phyloP scores from a whole-genome alignment of 805 yeast genomes.

The Hanseniaspora valbyensis region DNA sequence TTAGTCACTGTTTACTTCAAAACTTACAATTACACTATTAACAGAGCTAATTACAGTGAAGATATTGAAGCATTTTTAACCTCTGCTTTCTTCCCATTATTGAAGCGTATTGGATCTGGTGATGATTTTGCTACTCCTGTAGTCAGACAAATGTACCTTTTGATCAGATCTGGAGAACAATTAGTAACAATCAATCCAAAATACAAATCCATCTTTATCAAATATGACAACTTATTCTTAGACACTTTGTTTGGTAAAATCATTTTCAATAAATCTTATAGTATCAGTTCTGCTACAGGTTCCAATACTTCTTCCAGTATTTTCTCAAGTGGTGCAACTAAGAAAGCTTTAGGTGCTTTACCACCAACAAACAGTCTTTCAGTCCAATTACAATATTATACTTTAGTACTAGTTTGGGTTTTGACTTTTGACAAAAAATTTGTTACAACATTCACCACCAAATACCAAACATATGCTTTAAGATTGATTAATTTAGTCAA shows the following conservation, averaged over 20 bases:
- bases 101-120: neutral
- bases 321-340: slow-evolving; percentile 1
- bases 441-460: slow-evolving; percentile 43
- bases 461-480: slow-evolving; percentile 39
- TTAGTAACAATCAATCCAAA: slow-evolving; percentile 2
- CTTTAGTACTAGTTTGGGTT: slow-evolving; percentile 72
- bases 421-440: slow-evolving; percentile 55
- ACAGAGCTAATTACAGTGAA: neutral
- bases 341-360: neutral
- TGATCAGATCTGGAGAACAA: slow-evolving; percentile 13
- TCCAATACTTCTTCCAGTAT: neutral
- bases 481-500: slow-evolving; percentile 46
- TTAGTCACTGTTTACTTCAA: slow-evolving; percentile 6
- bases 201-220: slow-evolving; percentile 3
- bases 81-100: neutral
- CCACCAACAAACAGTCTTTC: slow-evolving; percentile 34
- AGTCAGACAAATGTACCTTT: slow-evolving; percentile 6
- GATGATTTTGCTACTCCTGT: neutral
- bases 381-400: slow-evolving; percentile 74
- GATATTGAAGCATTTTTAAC: slow-evolving; percentile 9
- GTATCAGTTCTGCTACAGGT: neutral
- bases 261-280: slow-evolving; percentile 5
- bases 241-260: slow-evolving; percentile 3
- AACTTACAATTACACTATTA: neutral
- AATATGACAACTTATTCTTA: slow-evolving; percentile 7